A percentile compares a stretch with the other conserved stretches of the same genome.
Conservation (phyloP, 495 filamentous ascomycete species). For the Aspergillus conjunctus region DNA sequence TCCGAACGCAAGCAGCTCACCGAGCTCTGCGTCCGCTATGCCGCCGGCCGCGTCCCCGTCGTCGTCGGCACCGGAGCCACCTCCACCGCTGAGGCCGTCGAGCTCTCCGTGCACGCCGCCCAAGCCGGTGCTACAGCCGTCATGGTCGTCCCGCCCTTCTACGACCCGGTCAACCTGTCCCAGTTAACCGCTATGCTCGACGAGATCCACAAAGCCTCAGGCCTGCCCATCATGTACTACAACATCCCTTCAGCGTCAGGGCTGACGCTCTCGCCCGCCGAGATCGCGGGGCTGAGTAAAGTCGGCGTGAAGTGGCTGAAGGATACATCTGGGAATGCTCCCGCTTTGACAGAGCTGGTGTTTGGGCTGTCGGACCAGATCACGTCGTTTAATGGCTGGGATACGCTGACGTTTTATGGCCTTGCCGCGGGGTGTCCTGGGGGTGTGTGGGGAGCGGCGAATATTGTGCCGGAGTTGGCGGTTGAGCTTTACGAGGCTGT, state of each 20-base stretch:
- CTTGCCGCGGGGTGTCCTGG: slow-evolving; percentile 34
- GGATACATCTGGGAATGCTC: slow-evolving; percentile 43
- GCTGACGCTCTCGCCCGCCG: slow-evolving; percentile 27
- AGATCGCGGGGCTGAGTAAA: slow-evolving; percentile 34
- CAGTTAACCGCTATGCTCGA: slow-evolving; percentile 36
- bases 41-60: slow-evolving; percentile 40
- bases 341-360: slow-evolving; percentile 38
- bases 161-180: slow-evolving; percentile 35
- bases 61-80: slow-evolving; percentile 36
- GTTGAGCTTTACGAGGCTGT: slow-evolving; percentile 39
- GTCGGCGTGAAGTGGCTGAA: slow-evolving; percentile 41
- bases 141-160: slow-evolving; percentile 47
- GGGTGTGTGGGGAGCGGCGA: slow-evolving; percentile 41
- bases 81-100: slow-evolving; percentile 34
- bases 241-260: slow-evolving; percentile 39
- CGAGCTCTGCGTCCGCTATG: slow-evolving; percentile 39
- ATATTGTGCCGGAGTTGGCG: slow-evolving; percentile 40
- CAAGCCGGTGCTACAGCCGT: slow-evolving; percentile 34
- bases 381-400: slow-evolving; percentile 41
- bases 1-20: slow-evolving; percentile 43
- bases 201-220: slow-evolving; percentile 30
- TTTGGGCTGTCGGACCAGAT: slow-evolving; percentile 35
- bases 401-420: slow-evolving; percentile 43
- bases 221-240: slow-evolving; percentile 41
- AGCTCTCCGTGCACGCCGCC: slow-evolving; percentile 37